These are phyloP conservation scores for Exophiala sp. DNA, from an alignment of 2,329 filamentous ascomycete genomes.

Conservation along the genomic window DNA sequence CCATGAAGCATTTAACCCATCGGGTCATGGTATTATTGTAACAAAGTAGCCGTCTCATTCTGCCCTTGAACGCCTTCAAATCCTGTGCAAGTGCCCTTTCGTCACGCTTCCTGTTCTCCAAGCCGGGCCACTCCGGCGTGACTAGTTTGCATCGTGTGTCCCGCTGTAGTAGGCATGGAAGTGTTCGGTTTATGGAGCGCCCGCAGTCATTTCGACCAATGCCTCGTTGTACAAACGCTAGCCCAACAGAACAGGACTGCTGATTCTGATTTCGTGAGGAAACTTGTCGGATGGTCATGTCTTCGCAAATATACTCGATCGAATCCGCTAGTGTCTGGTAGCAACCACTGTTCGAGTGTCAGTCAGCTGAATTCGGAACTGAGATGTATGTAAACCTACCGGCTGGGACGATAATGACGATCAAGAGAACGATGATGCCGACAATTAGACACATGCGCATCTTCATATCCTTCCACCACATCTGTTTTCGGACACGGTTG, in stretches of 20 bases:
- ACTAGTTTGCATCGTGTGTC: not conserved
- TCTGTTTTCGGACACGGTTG: slow-evolving; percentile 93
- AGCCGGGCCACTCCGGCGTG: slow-evolving; percentile 3
- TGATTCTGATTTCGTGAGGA: slow-evolving; percentile 11
- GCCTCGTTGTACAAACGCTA: slow-evolving; percentile 12
- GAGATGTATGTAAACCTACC: slow-evolving; percentile 55
- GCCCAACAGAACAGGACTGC: slow-evolving; percentile 8
- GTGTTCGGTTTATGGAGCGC: not conserved
- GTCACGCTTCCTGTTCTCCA: slow-evolving; percentile 11
- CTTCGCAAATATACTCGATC: not conserved
- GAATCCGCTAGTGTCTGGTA: slow-evolving; percentile 14
- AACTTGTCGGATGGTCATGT: not conserved
- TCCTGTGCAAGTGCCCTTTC: slow-evolving; percentile 9
- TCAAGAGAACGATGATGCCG: slow-evolving; percentile 84
- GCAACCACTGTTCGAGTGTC: slow-evolving; percentile 24
- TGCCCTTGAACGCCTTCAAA: slow-evolving; percentile 13
- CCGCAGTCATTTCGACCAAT: not conserved
- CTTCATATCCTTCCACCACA: slow-evolving; percentile 99
- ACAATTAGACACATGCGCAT: slow-evolving; percentile 96
- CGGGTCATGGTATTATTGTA: slow-evolving; percentile 23
- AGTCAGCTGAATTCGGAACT: slow-evolving; percentile 4
- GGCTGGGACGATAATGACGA: slow-evolving; percentile 90
- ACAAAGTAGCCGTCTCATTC: slow-evolving; percentile 17
- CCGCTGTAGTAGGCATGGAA: not conserved
- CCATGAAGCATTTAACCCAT: not conserved